Evolutionary conservation across 2,329 filamentous ascomycete species (phyloP).

Genomic region (Thielaviopsis punctulata): DNA sequence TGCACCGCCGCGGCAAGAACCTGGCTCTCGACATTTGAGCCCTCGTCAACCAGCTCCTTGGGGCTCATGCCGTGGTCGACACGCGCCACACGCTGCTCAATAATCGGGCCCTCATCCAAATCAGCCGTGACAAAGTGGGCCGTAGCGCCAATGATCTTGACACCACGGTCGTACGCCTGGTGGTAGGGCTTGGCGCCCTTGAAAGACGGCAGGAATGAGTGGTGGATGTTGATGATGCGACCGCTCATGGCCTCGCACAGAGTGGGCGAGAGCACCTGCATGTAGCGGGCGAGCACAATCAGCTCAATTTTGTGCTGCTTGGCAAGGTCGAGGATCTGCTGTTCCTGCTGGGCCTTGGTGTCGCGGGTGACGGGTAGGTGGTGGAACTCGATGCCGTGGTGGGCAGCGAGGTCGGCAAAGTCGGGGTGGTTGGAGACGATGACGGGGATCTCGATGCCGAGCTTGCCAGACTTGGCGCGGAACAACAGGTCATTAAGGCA

Average conservation of each 20-base stretch:
- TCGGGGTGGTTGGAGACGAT: slow-evolving; percentile 74
- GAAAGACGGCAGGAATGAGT: slow-evolving; percentile 72
- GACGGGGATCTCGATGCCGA: slow-evolving; percentile 57
- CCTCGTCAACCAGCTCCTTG: slow-evolving; percentile 61
- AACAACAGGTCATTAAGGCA: slow-evolving; percentile 56
- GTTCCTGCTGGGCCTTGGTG: slow-evolving; percentile 60
- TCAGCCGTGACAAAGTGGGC: slow-evolving; percentile 78
- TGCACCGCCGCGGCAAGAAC: slow-evolving; percentile 68
- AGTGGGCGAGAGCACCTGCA: slow-evolving; percentile 43
- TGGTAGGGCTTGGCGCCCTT: slow-evolving; percentile 82
- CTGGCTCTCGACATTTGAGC: slow-evolving; percentile 70
- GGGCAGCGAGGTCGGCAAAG: slow-evolving; percentile 47
- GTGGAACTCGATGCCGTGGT: slow-evolving; percentile 63
- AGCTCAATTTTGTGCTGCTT: slow-evolving; percentile 54
- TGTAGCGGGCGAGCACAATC: slow-evolving; percentile 68
- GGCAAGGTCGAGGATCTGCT: slow-evolving; percentile 52
- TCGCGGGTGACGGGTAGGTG: slow-evolving; percentile 67
- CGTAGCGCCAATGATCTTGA: slow-evolving; percentile 77
- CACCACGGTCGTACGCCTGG: slow-evolving; percentile 69
- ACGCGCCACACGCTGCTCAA: slow-evolving; percentile 64
- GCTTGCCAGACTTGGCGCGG: slow-evolving; percentile 56
- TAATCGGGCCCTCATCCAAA: slow-evolving; percentile 73
- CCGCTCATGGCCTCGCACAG: slow-evolving; percentile 59
- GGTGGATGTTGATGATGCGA: slow-evolving; percentile 82
- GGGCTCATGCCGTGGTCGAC: slow-evolving; percentile 63